These are phyloP conservation scores for Prunus mira DNA, from an alignment of 306 rosid species.

Conservation along the genomic window DNA sequence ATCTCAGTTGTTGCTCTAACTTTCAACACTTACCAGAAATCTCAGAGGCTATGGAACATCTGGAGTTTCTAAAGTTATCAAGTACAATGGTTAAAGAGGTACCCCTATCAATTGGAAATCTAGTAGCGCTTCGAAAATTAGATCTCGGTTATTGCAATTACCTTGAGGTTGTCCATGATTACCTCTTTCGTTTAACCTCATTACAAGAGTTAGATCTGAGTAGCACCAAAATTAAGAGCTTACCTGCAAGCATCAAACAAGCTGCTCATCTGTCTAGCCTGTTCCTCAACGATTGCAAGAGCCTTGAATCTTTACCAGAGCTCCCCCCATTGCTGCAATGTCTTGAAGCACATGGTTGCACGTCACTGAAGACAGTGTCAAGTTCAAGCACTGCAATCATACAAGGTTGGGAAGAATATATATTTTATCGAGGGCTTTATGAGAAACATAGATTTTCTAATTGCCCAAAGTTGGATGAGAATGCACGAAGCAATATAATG, in stretches of 20 bases:
- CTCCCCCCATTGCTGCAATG: conserved; percentile 6
- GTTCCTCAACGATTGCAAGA: not conserved
- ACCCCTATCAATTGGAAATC: not conserved
- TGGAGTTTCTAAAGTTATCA: no score
- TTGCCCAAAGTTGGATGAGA: not conserved
- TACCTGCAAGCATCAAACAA: conserved; percentile 15
- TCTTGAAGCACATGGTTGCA: not conserved
- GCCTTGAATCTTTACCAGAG: conserved; percentile 23
- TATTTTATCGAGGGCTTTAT: not conserved
- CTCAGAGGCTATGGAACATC: not conserved
- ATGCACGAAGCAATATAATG: not conserved
- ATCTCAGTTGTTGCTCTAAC: not conserved
- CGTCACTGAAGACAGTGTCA: not conserved
- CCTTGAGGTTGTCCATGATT: not conserved
- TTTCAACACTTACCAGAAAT: not conserved
- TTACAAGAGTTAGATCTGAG: not conserved
- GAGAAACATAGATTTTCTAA: not conserved
- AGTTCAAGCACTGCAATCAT: not conserved
- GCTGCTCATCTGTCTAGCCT: not conserved
- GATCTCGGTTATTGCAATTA: no score
- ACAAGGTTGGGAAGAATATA: not conserved
- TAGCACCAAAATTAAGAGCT: not conserved
- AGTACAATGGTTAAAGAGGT: no score
- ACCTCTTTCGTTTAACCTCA: not conserved
- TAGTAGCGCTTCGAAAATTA: not conserved